Conservation (phyloP, 352 stramenopile species). For the Thraustotheca clavata region DNA sequence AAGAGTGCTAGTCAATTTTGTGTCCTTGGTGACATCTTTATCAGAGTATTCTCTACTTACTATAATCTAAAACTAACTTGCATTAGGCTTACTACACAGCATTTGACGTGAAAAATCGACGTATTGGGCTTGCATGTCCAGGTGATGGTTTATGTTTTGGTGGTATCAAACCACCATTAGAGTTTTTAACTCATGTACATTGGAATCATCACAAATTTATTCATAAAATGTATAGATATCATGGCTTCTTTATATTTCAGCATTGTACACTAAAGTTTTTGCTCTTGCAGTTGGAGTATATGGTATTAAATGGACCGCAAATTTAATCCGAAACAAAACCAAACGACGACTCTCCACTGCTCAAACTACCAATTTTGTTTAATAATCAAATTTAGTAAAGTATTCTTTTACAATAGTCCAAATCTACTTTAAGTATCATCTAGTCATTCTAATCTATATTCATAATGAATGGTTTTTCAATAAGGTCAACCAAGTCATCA, state of each 20-base stretch:
- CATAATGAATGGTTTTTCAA: too few species aligned
- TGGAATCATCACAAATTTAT: background rate
- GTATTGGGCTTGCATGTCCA: conserved; percentile 41
- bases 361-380: too few species aligned
- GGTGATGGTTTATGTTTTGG: conserved; percentile 24
- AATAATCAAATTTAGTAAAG: too few species aligned
- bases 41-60: conserved; percentile 25
- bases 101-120: conserved; percentile 38
- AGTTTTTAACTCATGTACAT: conserved; percentile 22
- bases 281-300: background rate
- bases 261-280: conserved; percentile 14
- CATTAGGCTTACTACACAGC: conserved; percentile 45
- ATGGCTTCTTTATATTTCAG: background rate
- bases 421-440: too few species aligned
- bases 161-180: conserved; percentile 31
- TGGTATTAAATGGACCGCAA: conserved; percentile 1
- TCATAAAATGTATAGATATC: background rate
- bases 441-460: too few species aligned
- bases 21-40: conserved; percentile 52
- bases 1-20: conserved; percentile 37
- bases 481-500: too few species aligned
- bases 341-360: too few species aligned
- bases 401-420: too few species aligned
- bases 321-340: too few species aligned
- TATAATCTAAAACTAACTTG: background rate